A percentile compares a stretch with the other conserved stretches of the same genome.
These are phyloP conservation scores for Achaetomiella virescens DNA, from an alignment of 495 filamentous ascomycete species.

Conservation along the genomic window DNA sequence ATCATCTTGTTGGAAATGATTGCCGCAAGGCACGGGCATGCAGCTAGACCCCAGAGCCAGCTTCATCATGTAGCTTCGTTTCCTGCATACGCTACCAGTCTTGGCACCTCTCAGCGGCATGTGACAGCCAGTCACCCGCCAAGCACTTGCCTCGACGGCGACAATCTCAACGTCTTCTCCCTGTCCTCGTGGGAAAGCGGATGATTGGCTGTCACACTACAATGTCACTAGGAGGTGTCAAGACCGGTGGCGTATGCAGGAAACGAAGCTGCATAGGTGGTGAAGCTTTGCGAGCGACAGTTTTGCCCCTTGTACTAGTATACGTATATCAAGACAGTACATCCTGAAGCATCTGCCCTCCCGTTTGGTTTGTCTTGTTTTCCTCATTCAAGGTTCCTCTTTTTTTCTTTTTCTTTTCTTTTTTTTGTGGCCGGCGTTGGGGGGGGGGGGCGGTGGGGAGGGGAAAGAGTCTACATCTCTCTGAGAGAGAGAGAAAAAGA, in stretches of 20 bases:
- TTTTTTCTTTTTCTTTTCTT: too few species aligned
- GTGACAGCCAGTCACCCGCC: conserved; percentile 12
- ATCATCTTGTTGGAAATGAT: background rate
- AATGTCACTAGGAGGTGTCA: conserved; percentile 5
- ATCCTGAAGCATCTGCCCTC: too few species aligned
- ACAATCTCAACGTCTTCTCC: background rate
- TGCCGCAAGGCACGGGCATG: conserved; percentile 10
- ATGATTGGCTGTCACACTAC: conserved; percentile 16
- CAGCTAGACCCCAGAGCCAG: conserved; percentile 3
- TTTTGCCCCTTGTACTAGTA: too few species aligned
- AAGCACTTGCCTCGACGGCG: background rate
- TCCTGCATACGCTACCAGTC: background rate
- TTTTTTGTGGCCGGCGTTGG: too few species aligned
- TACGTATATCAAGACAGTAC: too few species aligned
- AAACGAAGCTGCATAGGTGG: background rate
- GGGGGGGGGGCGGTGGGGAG: too few species aligned
- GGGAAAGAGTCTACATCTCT: too few species aligned
- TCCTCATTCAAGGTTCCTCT: too few species aligned
- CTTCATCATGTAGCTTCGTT: background rate
- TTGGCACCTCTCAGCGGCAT: conserved; percentile 9
- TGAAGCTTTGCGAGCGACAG: too few species aligned
- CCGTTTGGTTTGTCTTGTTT: too few species aligned
- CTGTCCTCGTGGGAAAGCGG: background rate
- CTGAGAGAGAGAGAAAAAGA: too few species aligned
- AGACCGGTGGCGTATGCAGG: background rate